These are phyloP conservation scores for Kitagawia praeruptora DNA, from an alignment of 129 eudicot species.

Conservation along the genomic window DNA sequence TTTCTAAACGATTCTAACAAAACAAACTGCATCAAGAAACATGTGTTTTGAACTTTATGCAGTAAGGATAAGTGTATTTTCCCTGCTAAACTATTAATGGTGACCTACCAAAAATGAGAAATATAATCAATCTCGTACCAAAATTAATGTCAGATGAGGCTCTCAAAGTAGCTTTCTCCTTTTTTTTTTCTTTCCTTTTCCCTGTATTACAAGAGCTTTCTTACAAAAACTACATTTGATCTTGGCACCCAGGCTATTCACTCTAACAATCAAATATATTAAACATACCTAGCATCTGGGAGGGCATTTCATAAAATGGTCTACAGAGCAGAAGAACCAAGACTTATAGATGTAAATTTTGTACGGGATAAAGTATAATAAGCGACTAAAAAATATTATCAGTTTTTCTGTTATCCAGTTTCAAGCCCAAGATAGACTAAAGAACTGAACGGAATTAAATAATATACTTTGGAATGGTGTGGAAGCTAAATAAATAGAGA, in stretches of 20 bases:
- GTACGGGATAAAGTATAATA: not conserved
- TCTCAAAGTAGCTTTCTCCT: not conserved
- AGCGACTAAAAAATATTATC: not conserved
- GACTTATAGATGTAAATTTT: not conserved
- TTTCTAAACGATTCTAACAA: not conserved
- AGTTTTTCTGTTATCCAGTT: not conserved
- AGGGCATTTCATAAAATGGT: not conserved
- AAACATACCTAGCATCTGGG: not conserved
- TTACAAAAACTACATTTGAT: not conserved
- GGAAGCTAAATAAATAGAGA: too few species aligned
- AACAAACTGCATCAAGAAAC: not conserved
- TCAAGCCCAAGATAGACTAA: not conserved
- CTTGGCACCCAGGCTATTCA: not conserved
- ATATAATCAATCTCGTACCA: not conserved
- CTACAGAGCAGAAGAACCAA: not conserved
- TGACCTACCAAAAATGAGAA: not conserved
- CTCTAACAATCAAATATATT: not conserved
- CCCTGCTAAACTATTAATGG: not conserved
- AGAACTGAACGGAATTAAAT: not conserved
- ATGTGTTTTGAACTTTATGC: not conserved
- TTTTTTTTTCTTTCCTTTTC: not conserved
- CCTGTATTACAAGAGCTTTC: not conserved
- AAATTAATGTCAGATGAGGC: not conserved
- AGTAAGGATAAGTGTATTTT: not conserved
- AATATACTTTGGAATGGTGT: too few species aligned